Conservation (phyloP, 2,329 filamentous ascomycete species). For the Cladosporium sp. region DNA sequence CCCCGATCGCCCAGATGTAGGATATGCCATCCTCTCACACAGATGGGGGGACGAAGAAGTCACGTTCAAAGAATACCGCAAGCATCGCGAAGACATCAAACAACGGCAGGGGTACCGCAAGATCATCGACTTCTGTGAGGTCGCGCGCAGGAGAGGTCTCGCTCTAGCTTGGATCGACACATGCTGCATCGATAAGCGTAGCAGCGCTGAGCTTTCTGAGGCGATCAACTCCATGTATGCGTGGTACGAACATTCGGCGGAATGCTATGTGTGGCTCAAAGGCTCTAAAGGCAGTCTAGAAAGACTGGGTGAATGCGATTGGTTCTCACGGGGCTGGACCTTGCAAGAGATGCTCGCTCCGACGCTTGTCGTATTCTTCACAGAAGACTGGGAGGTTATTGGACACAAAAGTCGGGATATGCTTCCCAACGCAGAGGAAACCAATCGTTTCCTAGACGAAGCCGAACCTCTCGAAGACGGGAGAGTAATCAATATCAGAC, state of each 20-base stretch:
- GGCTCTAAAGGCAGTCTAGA: background rate
- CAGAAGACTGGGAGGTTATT: constrained; percentile 20
- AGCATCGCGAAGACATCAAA: background rate
- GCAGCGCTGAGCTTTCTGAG: constrained; percentile 17
- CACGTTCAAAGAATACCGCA: constrained; percentile 17
- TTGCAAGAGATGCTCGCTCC: constrained; percentile 25
- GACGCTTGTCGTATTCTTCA: constrained; percentile 14
- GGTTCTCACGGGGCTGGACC: constrained; percentile 23
- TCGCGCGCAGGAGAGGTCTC: background rate
- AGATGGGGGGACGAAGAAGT: constrained; percentile 20
- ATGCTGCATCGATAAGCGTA: constrained; percentile 19
- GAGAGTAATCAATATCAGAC: background rate
- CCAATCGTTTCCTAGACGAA: too few species aligned
- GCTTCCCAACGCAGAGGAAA: too few species aligned
- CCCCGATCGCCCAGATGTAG: constrained; percentile 1
- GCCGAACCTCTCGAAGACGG: background rate
- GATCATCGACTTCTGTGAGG: constrained; percentile 2
- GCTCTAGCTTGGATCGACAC: constrained; percentile 14
- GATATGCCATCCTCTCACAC: constrained; percentile 26
- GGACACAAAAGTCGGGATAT: too few species aligned
- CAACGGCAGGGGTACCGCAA: constrained; percentile 8
- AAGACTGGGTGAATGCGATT: constrained; percentile 12
- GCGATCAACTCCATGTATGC: constrained; percentile 17
- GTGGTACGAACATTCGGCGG: constrained; percentile 8
- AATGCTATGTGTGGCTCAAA: constrained; percentile 3